Conservation (phyloP, 805 yeast species). For the Candida dajiaensis region DNA sequence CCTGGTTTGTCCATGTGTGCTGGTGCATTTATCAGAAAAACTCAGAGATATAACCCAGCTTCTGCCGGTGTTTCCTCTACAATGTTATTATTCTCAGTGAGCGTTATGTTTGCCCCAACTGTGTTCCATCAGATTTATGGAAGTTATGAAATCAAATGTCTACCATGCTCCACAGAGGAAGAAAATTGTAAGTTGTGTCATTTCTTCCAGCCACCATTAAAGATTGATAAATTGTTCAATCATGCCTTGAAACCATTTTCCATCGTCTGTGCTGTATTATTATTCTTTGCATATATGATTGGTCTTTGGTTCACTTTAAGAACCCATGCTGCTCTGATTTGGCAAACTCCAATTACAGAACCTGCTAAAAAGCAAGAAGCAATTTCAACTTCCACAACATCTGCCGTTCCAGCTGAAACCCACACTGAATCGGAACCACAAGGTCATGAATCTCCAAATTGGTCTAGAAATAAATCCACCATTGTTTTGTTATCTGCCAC, state of each 20-base stretch:
- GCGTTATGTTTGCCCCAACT: slow-evolving; percentile 91
- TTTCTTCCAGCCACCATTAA: slow-evolving; percentile 70
- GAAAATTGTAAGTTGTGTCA: slow-evolving; percentile 65
- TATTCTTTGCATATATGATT: slow-evolving; percentile 78
- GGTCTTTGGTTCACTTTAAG: slow-evolving; percentile 91
- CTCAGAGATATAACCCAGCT: slow-evolving; percentile 92
- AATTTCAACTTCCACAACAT: neutral
- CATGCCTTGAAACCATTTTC: slow-evolving; percentile 78
- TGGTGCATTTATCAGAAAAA: slow-evolving; percentile 87
- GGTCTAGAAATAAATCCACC: slow-evolving; percentile 85
- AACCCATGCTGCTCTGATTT: slow-evolving; percentile 94
- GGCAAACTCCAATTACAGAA: slow-evolving; percentile 62
- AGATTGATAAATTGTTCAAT: slow-evolving; percentile 59
- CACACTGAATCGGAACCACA: slow-evolving; percentile 22
- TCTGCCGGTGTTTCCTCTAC: slow-evolving; percentile 97
- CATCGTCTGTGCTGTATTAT: slow-evolving; percentile 67
- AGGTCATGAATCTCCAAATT: slow-evolving; percentile 95
- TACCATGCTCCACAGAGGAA: slow-evolving; percentile 34
- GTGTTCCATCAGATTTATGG: slow-evolving; percentile 88
- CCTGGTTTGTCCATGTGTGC: slow-evolving; percentile 98
- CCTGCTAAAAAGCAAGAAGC: slow-evolving; percentile 17
- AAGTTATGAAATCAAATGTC: slow-evolving; percentile 70
- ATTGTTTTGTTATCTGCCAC: slow-evolving; percentile 82
- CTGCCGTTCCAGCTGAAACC: neutral
- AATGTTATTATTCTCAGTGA: slow-evolving; percentile 84